These are phyloP conservation scores for Hypoxylon sp. DNA, from an alignment of 2,329 filamentous ascomycete genomes.

Conservation along the genomic window DNA sequence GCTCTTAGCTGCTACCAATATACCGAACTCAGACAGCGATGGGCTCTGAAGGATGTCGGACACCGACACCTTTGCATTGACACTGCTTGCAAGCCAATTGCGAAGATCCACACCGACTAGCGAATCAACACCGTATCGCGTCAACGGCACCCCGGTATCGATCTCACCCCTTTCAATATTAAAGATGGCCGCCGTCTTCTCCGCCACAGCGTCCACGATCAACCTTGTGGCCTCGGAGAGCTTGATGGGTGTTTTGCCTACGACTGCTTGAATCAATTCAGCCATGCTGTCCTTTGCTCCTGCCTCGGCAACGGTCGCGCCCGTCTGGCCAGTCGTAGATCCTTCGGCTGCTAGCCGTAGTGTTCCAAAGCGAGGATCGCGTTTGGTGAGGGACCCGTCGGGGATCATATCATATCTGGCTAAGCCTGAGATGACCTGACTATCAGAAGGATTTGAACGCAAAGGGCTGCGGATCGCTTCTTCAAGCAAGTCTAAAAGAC, in stretches of 20 bases:
- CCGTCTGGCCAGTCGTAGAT: background rate
- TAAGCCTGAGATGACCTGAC: background rate
- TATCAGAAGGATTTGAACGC: background rate
- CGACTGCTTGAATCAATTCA: background rate
- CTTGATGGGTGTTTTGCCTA: background rate
- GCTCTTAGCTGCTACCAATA: background rate
- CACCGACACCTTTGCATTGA: background rate
- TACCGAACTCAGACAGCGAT: background rate
- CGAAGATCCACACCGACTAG: background rate
- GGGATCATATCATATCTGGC: background rate
- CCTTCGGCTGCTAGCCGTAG: background rate
- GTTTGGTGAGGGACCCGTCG: background rate
- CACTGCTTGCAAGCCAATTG: background rate
- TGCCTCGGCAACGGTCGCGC: background rate
- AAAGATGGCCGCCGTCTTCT: background rate
- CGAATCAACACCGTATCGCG: background rate
- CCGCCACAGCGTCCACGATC: background rate
- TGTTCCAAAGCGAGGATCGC: background rate
- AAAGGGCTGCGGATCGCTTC: background rate
- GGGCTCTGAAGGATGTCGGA: background rate
- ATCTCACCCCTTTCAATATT: slow-evolving; percentile 1
- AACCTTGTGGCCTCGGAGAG: background rate
- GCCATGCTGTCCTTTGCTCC: background rate
- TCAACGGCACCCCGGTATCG: background rate
- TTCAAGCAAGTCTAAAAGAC: slow-evolving; percentile 1